Conservation (phyloP, 495 filamentous ascomycete genomes). For the Tuber aestivum region DNA sequence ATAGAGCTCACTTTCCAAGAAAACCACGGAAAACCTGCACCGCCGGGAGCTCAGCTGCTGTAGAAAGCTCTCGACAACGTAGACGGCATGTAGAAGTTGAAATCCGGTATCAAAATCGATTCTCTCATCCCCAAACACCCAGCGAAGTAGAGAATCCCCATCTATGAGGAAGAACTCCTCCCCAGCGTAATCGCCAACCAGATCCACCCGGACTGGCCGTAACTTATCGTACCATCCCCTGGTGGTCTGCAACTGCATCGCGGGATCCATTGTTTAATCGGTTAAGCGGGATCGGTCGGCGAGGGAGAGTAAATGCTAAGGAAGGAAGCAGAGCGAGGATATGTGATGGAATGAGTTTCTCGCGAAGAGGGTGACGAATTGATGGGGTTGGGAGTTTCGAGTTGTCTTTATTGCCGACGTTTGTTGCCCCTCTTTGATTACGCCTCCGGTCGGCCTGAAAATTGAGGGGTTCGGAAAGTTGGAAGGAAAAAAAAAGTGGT, state of each 20-base stretch:
- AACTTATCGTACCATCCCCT: constrained; percentile 21
- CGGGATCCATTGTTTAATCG: neutral
- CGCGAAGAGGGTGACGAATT: neutral
- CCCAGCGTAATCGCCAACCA: constrained; percentile 68
- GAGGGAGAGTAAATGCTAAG: neutral
- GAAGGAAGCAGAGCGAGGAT: neutral
- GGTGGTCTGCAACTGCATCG: constrained; percentile 17
- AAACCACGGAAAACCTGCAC: constrained; percentile 65
- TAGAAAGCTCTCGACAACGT: constrained; percentile 61
- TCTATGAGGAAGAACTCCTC: constrained; percentile 66
- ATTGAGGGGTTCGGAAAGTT: neutral
- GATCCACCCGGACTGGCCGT: constrained; percentile 47
- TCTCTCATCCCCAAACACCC: constrained; percentile 53
- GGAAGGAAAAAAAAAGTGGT: neutral
- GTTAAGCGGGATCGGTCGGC: neutral
- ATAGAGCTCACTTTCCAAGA: constrained; percentile 49
- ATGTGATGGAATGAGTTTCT: neutral
- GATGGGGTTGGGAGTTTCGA: neutral
- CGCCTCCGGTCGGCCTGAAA: constrained; percentile 1
- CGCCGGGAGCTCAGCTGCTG: constrained; percentile 53
- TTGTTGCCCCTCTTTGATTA: constrained; percentile 5
- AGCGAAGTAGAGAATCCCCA: constrained; percentile 62
- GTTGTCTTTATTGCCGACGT: neutral
- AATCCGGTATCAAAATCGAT: constrained; percentile 62
- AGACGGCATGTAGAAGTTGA: constrained; percentile 65